Conservation (phyloP, 306 rosid species). For the Medicago truncatula region DNA sequence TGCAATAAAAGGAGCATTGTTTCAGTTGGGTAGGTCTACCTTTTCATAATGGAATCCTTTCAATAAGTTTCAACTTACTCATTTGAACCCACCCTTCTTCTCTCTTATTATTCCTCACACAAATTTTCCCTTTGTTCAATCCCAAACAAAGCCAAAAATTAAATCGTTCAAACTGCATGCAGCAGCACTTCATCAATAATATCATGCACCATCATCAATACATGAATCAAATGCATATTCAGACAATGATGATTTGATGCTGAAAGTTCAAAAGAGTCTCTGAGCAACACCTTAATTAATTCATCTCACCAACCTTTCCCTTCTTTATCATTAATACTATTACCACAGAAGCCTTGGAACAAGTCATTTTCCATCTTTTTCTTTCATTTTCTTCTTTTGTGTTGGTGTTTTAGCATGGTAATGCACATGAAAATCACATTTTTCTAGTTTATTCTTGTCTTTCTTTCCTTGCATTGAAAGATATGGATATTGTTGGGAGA, state of each 20-base stretch:
- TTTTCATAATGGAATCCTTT: conserved; percentile 38
- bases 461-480: conserved; percentile 42
- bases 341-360: not conserved
- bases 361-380: conserved; percentile 21
- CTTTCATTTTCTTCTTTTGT: conserved; percentile 20
- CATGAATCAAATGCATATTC: conserved; percentile 61
- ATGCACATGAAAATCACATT: conserved; percentile 38
- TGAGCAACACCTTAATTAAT: conserved; percentile 44
- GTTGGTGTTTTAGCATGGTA: conserved; percentile 28
- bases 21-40: conserved; percentile 82
- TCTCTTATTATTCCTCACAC: conserved; percentile 32
- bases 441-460: not conserved
- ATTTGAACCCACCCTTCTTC: conserved; percentile 21
- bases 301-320: conserved; percentile 63
- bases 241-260: conserved; percentile 70
- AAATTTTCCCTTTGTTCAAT: conserved; percentile 35
- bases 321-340: conserved; percentile 53
- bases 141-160: conserved; percentile 15
- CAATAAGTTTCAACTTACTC: not conserved
- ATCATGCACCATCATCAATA: conserved; percentile 23
- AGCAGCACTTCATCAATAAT: conserved; percentile 1
- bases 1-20: conserved; percentile 59
- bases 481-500: conserved; percentile 36
- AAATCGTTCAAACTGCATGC: conserved; percentile 4
- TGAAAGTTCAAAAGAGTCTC: conserved; percentile 48